phyloP scores from a whole-genome alignment of 257 asterid species.

The Ballota nigra region DNA sequence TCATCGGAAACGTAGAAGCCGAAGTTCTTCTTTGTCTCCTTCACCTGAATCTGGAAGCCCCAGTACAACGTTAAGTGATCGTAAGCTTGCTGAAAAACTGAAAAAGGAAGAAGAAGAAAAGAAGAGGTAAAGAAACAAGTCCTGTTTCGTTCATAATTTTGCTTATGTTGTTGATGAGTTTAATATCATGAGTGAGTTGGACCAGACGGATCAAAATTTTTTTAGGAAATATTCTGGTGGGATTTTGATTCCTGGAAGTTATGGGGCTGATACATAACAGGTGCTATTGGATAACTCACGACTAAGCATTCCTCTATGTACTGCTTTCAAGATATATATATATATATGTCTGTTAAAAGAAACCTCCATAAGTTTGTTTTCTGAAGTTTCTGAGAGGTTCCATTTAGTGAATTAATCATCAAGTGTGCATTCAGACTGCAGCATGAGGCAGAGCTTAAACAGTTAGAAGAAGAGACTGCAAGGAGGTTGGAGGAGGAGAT shows the following conservation, averaged over 20 bases:
- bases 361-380: constrained; percentile 9
- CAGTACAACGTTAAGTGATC: constrained; percentile 45
- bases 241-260: constrained; percentile 5
- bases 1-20: constrained; percentile 63
- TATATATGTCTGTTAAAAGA: background rate
- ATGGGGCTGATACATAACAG: constrained; percentile 1
- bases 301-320: too few relatives aligned
- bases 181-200: background rate
- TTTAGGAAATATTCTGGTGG: constrained; percentile 1
- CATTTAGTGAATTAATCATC: constrained; percentile 19
- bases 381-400: constrained; percentile 2
- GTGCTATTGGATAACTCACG: too few relatives aligned
- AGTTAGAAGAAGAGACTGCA: constrained; percentile 91
- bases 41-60: constrained; percentile 56
- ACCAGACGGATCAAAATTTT: background rate
- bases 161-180: constrained; percentile 7
- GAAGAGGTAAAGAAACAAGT: constrained; percentile 46
- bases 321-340: background rate
- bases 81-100: constrained; percentile 55
- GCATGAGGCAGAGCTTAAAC: constrained; percentile 79
- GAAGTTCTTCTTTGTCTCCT: constrained; percentile 63
- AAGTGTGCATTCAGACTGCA: constrained; percentile 47
- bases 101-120: constrained; percentile 71
- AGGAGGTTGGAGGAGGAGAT: constrained; percentile 84
- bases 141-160: background rate